Evolutionary conservation across 2,329 filamentous ascomycete genomes (phyloP).

Genomic region (Trichoderma atrobrunneum): DNA sequence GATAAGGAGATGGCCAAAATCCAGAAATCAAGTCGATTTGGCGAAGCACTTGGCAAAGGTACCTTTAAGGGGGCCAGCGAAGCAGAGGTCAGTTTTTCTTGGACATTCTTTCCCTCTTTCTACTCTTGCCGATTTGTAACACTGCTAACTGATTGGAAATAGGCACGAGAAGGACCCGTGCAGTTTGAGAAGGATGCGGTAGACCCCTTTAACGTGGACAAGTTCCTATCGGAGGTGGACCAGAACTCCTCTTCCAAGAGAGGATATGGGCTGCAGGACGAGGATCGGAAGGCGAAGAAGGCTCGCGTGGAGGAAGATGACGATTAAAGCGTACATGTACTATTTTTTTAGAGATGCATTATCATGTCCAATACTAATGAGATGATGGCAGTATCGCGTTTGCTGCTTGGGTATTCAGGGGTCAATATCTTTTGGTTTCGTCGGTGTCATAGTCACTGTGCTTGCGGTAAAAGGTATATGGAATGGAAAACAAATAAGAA

Average conservation of each 20-base stretch:
- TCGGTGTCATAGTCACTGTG: not conserved
- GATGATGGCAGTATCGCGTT: not conserved
- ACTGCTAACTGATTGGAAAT: constrained; percentile 31
- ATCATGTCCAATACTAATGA: constrained; percentile 13
- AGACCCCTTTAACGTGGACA: constrained; percentile 92
- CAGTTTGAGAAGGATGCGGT: constrained; percentile 87
- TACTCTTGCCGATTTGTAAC: not conserved
- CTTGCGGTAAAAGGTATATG: not conserved
- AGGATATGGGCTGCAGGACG: constrained; percentile 72
- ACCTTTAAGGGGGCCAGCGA: constrained; percentile 87
- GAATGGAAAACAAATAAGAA: not conserved
- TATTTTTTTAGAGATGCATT: constrained; percentile 14
- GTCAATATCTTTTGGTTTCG: not conserved
- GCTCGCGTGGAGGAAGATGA: constrained; percentile 74
- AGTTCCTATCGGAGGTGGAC: constrained; percentile 80
- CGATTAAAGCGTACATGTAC: constrained; percentile 30
- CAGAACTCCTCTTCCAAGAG: constrained; percentile 64
- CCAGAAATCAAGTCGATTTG: constrained; percentile 77
- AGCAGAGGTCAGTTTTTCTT: constrained; percentile 59
- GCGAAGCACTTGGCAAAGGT: constrained; percentile 80
- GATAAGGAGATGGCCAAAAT: constrained; percentile 85
- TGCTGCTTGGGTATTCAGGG: not conserved
- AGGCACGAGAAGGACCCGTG: constrained; percentile 84
- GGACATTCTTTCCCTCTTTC: not conserved
- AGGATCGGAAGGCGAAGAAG: constrained; percentile 64